Conservation (phyloP, 1,284 basidiomycete genomes). For the Takashimella tepidaria region DNA sequence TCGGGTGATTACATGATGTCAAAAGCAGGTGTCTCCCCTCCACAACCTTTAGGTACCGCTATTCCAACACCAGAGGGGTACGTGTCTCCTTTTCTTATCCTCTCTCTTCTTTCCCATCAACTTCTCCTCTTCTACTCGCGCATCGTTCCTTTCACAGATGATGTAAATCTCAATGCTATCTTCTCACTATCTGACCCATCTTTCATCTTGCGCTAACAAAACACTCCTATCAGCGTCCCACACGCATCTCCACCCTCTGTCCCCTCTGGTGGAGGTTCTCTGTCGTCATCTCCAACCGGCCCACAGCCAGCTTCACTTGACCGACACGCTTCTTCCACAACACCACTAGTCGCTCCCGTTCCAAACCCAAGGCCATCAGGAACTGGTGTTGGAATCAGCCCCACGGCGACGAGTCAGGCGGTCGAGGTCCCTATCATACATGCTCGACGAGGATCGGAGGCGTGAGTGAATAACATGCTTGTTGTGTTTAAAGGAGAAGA, state of each 20-base stretch:
- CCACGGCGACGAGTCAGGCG: constrained; percentile 33
- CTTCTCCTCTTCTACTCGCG: background rate
- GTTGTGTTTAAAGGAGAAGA: no score
- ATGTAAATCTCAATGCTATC: background rate
- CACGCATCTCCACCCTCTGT: constrained; percentile 44
- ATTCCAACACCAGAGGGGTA: constrained; percentile 94
- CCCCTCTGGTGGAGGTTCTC: constrained; percentile 23
- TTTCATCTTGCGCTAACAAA: no score
- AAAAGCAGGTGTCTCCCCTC: constrained; percentile 82
- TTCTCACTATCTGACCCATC: background rate
- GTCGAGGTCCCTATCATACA: constrained; percentile 33
- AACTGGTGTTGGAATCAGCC: constrained; percentile 38
- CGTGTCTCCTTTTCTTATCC: constrained; percentile 35
- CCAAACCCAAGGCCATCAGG: constrained; percentile 11
- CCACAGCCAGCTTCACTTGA: background rate
- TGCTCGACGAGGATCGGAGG: constrained; percentile 37
- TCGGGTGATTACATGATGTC: constrained; percentile 95
- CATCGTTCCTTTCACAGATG: background rate
- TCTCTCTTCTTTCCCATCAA: background rate
- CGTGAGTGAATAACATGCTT: constrained; percentile 29
- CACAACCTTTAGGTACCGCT: constrained; percentile 82
- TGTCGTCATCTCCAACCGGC: constrained; percentile 42
- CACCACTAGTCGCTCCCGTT: constrained; percentile 7
- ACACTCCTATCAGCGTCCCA: constrained; percentile 43
- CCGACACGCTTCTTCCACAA: background rate